phyloP scores from a whole-genome alignment of 306 rosid species.

The Castanea mollissima region DNA sequence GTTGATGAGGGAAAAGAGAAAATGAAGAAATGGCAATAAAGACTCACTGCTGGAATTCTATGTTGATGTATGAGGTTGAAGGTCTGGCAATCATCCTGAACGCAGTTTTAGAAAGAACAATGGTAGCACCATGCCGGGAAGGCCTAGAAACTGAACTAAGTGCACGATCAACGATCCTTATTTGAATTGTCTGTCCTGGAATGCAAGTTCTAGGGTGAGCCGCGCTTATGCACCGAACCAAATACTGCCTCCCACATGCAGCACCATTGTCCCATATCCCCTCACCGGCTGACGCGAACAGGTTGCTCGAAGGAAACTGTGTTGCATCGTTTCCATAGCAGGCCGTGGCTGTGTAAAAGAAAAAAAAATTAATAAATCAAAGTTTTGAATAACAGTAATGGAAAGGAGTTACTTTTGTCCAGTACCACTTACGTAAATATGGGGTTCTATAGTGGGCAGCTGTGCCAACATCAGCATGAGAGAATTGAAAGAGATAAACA shows the following conservation, averaged over 20 bases:
- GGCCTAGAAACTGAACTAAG: conserved; percentile 43
- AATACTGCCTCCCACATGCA: conserved; percentile 69
- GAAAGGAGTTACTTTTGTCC: background rate
- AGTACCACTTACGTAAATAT: conserved; percentile 48
- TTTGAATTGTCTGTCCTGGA: conserved; percentile 45
- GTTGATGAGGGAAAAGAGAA: background rate
- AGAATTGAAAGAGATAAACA: conserved; percentile 20
- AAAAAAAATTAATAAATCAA: background rate
- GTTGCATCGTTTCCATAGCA: conserved; percentile 46
- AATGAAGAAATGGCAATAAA: background rate
- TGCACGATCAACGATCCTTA: conserved; percentile 71
- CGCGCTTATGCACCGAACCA: conserved; percentile 71
- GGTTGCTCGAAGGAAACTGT: conserved; percentile 50
- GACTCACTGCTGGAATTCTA: conserved; percentile 67
- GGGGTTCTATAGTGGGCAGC: conserved; percentile 59
- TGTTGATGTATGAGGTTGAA: conserved; percentile 43
- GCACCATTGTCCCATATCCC: conserved; percentile 95
- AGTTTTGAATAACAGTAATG: background rate
- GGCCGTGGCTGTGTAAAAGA: conserved; percentile 43
- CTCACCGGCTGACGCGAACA: conserved; percentile 78
- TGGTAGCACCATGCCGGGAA: conserved; percentile 27
- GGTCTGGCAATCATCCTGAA: conserved; percentile 49
- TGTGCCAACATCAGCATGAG: conserved; percentile 54
- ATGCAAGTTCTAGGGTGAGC: conserved; percentile 41
- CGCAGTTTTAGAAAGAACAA: conserved; percentile 61